Evolutionary conservation across 169 alveolate genomes (phyloP).

Genomic region (Eimeria tenella): DNA sequence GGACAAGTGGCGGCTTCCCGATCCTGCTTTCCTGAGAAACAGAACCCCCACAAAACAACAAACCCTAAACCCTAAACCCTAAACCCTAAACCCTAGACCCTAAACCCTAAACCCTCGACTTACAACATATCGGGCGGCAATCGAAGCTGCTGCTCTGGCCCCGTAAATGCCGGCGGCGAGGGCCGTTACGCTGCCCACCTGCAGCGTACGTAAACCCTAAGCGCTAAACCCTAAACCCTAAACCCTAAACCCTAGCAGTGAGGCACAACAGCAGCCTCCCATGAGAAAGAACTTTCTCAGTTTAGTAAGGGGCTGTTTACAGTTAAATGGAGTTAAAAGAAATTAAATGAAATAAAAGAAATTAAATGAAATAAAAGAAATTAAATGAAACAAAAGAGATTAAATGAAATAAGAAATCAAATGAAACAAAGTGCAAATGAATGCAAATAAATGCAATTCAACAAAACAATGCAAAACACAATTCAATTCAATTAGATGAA

Average conservation of each 20-base stretch:
- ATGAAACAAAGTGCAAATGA: too few relatives aligned
- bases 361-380: too few relatives aligned
- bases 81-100: not conserved
- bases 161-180: slow-evolving; percentile 79
- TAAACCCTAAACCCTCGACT: slow-evolving; percentile 5
- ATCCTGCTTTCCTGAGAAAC: slow-evolving; percentile 73
- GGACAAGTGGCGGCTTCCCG: slow-evolving; percentile 85
- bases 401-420: too few relatives aligned
- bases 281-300: too few relatives aligned
- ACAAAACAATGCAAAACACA: too few relatives aligned
- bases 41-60: not conserved
- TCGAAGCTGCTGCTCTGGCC: slow-evolving; percentile 71
- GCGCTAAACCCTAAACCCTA: not conserved
- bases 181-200: slow-evolving; percentile 74
- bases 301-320: too few relatives aligned
- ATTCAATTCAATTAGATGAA: too few relatives aligned
- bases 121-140: slow-evolving; percentile 62
- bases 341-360: not conserved
- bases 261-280: too few relatives aligned
- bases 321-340: too few relatives aligned
- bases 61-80: not conserved
- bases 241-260: too few relatives aligned
- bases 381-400: not conserved
- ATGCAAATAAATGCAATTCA: not conserved
- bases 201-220: not conserved